phyloP scores from a whole-genome alignment of 331 rosid genomes.

The Prunus yedoensis region DNA sequence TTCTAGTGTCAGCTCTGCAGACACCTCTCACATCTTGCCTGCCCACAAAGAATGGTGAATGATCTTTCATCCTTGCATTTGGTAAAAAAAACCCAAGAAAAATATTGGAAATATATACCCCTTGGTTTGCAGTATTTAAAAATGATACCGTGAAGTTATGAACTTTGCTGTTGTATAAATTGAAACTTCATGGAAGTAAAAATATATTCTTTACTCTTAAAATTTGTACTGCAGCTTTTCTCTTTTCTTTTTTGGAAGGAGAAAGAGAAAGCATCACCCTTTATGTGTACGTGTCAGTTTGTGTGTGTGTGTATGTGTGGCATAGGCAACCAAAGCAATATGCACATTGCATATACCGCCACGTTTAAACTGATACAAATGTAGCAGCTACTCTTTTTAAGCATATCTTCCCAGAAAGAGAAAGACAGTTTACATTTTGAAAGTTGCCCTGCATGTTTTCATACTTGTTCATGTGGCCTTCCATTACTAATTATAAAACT shows the following conservation, averaged over 20 bases:
- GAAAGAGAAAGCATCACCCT: slow-evolving; percentile 8
- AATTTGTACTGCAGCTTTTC: slow-evolving; percentile 4
- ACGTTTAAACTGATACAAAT: neutral
- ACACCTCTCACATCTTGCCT: neutral
- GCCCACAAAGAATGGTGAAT: neutral
- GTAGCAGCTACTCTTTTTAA: neutral
- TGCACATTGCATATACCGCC: neutral
- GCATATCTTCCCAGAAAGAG: slow-evolving; percentile 10
- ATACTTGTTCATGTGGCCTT: slow-evolving; percentile 12
- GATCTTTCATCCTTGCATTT: neutral
- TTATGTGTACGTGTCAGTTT: neutral
- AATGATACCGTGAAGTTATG: neutral
- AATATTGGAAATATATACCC: neutral
- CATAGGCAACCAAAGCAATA: slow-evolving; percentile 10
- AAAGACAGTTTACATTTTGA: neutral
- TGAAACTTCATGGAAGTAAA: neutral
- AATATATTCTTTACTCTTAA: neutral
- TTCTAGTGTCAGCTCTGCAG: neutral
- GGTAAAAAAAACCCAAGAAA: neutral
- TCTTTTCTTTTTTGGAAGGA: neutral
- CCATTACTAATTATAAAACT: slow-evolving; percentile 15
- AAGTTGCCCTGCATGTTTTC: slow-evolving; percentile 2
- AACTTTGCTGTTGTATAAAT: neutral
- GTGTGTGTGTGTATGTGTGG: neutral
- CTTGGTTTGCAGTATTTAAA: neutral